phyloP scores from a whole-genome alignment of 1,284 basidiomycete species.

The Trichosporon ovoides region DNA sequence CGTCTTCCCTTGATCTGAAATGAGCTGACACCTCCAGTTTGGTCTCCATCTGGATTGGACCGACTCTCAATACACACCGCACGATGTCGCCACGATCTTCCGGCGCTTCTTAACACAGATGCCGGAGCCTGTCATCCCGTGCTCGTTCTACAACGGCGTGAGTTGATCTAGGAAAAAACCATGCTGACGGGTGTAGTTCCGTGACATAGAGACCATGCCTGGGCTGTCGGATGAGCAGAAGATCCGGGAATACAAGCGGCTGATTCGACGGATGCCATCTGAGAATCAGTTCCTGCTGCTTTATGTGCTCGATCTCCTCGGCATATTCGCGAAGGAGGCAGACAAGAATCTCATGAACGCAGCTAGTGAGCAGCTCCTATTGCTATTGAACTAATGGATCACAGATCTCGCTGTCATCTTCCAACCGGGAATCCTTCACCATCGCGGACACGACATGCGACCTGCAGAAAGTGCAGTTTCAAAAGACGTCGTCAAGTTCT shows the following conservation, averaged over 20 bases:
- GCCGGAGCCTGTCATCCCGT: slow-evolving; percentile 57
- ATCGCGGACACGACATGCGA: slow-evolving; percentile 74
- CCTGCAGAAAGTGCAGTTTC: slow-evolving; percentile 78
- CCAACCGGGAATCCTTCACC: slow-evolving; percentile 83
- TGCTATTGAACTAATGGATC: slow-evolving; percentile 5
- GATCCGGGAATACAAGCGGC: slow-evolving; percentile 70
- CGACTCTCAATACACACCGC: slow-evolving; percentile 74
- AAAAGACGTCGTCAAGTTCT: slow-evolving; percentile 86
- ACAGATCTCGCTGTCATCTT: slow-evolving; percentile 90
- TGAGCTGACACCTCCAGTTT: slow-evolving; percentile 55
- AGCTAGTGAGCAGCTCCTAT: slow-evolving; percentile 59
- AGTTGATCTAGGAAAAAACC: slow-evolving; percentile 41
- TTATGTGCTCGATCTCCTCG: slow-evolving; percentile 91
- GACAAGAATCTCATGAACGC: slow-evolving; percentile 95
- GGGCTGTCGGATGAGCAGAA: slow-evolving; percentile 56
- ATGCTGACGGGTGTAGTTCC: slow-evolving; percentile 57
- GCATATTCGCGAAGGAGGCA: slow-evolving; percentile 84
- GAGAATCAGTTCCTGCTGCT: slow-evolving; percentile 90
- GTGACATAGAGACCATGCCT: slow-evolving; percentile 58
- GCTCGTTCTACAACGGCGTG: slow-evolving; percentile 71
- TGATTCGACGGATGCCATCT: slow-evolving; percentile 78
- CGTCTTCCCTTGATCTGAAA: slow-evolving; percentile 39
- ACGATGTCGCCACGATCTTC: slow-evolving; percentile 97
- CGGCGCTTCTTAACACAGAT: slow-evolving; percentile 92
- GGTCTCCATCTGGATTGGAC: slow-evolving; percentile 92